Evolutionary conservation across 116 monocot species (phyloP), one percentile per base, ranked within the genome.

Genomic region (Phalaenopsis hybrid): DNA sequence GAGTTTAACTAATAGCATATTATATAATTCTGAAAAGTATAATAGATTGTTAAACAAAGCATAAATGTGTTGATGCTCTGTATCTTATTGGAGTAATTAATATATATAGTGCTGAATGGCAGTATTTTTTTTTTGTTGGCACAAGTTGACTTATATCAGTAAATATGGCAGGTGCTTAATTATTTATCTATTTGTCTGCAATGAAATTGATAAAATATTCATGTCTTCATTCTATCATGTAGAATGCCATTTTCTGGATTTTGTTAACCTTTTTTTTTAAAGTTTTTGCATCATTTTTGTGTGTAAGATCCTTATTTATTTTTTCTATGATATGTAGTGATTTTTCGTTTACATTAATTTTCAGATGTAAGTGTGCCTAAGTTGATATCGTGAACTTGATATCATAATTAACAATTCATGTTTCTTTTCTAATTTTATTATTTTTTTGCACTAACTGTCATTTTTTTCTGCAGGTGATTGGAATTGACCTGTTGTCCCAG

Each of bases 401-500:
- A 16, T 28, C 28, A 67, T 67, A 67, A 67, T 67, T 67, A 28
- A 67, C 28, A 67, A 25, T 67, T 67, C 9, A 2, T 67, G 25
- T 67, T 28, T 73, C 17, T 37, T 73, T 43, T 75, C 8, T 75
- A 20, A 20, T 75, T 45, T 75, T 31, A 25, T 37, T 70, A 11
- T 45, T 75, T 13, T 75, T 45, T 75, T 20, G 46, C 72, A 20
- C 46, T 46, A 46, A 75, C 17, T 46, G 8, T 46, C 41, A 31
- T 16, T 34, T 75, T 45, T 48, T 75, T 3, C 73, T 85, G 75
- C 82, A 94, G 94, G 94, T 94, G 20, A 94, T 92, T 80, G 94
- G 94, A 44, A 92, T 94, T 74, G 92, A 92, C 82, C 81, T 94
- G 10, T 81, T 94, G 57, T 94, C 94, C 73, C 94, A 94, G 58